Base-by-base conservation (phyloP, 1,284 basidiomycete genomes). In the Apiotrichum akiyoshidainum region DNA sequence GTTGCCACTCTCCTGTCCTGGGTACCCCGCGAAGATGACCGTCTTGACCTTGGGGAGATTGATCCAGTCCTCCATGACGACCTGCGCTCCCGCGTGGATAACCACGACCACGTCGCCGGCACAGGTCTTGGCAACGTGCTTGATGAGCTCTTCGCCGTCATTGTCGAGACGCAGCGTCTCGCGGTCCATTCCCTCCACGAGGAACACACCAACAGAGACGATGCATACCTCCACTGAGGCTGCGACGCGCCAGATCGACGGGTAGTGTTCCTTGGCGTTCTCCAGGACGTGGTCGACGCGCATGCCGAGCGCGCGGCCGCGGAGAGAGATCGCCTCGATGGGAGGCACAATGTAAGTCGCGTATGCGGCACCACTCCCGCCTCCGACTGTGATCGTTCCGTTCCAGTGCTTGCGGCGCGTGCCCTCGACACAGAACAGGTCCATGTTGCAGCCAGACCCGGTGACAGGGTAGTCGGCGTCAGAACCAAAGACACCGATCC, bases 11-110 rank as follows among this genome's bases (percentile, higher is more conserved):
- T 71, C 72, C 59, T 74, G 71, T 1, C 68, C 90, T 50, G 90
- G 83, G 68, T 91, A 90, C 83, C 89, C 90, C 2, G 87, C 83
- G 65, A 90, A 88, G 10, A 92, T 78, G 52, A 92, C 82, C 8
- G 83, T 83, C n/a, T 85, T 80, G 4, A 88, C 87, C 33, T 83
- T 78, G 1, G 75, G 73, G 34, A 73, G 64, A 39, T 75, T 68
- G 40, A 78, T 71, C 74, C 74, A 76, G 52, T 75, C 71, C 60
- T 76, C 74, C 17, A 75, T 58, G 42, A 72, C 34, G 7, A 74
- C 75, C 47, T 66, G 75, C 34, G 67, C 75, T 53, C 85, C 77
- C 60, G 87, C 85, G 21, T 87, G 83, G 73, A 92, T 86, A 6
- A 87, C 86, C 33, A 92, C 88, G 4, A 92, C 88, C 13, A 91